phyloP scores from a whole-genome alignment of 164 flowering plant species.

The Nymphaea colorata region DNA sequence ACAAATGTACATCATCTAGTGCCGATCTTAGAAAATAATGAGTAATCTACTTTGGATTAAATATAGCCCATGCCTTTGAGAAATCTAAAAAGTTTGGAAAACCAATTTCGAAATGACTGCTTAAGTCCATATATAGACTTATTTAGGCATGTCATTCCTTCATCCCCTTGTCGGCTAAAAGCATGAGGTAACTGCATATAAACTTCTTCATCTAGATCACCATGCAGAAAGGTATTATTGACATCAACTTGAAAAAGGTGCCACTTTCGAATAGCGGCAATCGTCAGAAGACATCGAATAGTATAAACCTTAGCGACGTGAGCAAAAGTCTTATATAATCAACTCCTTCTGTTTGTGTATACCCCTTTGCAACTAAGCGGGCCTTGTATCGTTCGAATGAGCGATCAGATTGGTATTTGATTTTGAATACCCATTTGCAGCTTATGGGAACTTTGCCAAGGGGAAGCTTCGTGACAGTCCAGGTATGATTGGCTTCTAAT shows the following conservation, averaged over 20 bases:
- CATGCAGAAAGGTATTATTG: not conserved
- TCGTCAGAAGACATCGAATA: too few relatives aligned
- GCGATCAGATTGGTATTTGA: not conserved
- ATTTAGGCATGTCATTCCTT: not conserved
- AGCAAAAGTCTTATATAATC: not conserved
- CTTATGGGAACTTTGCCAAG: not conserved
- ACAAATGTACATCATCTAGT: not conserved
- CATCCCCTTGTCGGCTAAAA: not conserved
- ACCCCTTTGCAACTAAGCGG: constrained; percentile 1
- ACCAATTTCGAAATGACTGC: not conserved
- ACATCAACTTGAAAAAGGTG: not conserved
- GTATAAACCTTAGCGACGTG: not conserved
- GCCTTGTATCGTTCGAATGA: not conserved
- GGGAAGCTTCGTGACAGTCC: not conserved
- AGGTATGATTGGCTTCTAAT: not conserved
- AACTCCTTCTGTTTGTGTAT: not conserved
- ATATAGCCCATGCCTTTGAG: not conserved
- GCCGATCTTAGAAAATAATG: not conserved
- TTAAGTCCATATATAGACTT: constrained; percentile 1
- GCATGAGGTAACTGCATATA: not conserved
- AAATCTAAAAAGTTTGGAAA: not conserved
- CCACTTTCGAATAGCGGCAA: too few relatives aligned
- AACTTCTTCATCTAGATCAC: constrained; percentile 1
- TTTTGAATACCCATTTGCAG: constrained; percentile 1
- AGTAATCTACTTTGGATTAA: not conserved